Base-by-base conservation (phyloP, 108 stramenopile species). In the Cyclostephanos invisitatus region DNA sequence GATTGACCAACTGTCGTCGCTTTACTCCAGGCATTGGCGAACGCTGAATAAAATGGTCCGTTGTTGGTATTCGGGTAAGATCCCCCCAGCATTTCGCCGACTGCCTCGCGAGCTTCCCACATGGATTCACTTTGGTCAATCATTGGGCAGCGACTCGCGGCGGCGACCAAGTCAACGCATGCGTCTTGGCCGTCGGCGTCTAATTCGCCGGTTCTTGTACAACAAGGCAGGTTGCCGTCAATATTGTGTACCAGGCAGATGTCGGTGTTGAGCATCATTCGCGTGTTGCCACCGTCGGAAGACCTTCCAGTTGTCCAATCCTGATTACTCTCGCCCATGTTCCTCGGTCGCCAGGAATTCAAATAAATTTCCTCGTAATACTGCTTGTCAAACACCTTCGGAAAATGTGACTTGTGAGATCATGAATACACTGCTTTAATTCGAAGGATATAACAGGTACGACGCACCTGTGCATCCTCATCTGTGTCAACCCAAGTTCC, bases 231-330 rank as follows among this genome's bases (percentile, higher is more conserved):
- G 44, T 46, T 46, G 14, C 17, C 44, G 17, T 46, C 44, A 17
- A 74, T 74, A 24, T 80, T 68, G 17, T 60, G 70, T 0, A 21
- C 36, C 2, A 75, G 74, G 15, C 74, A 80, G 35, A 80, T 69
- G 40, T 80, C 78, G 24, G 74, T 80, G 59, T 75, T 80, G 36
- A 80, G 74, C 78, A 80, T 80, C 38, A 80, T 48, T 20, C 37
- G 72, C n/a, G n/a, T n/a, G 8, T 61, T 58, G 12, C 24, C 37
- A 35, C 56, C 56, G 21, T 44, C 42, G 36, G 27, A 61, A 9
- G 17, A 8, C 2, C 35, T 46, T 20, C 67, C 78, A 40, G 59
- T 62, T 8, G 56, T 47, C 68, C 74, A 80, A 42, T 80, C 78
- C 44, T 75, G 65, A 46, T 2, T 32, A 3, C 0, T 25, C 29